These are phyloP conservation scores for Nicotiana otophora DNA, from an alignment of 257 asterid genomes.

Conservation along the genomic window DNA sequence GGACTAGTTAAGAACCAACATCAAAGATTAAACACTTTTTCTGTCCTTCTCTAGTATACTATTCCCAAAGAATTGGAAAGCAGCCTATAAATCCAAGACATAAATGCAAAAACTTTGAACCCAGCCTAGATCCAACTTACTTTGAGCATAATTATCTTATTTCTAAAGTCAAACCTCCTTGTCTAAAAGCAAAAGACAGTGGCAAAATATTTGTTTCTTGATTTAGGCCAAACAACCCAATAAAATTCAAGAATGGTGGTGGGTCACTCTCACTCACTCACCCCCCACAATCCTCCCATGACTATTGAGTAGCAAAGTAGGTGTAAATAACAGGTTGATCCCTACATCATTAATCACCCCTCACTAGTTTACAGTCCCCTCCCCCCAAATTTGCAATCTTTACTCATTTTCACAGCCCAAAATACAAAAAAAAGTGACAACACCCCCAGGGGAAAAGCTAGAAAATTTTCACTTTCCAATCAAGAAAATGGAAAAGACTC, in stretches of 20 bases:
- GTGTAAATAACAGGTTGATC: slow-evolving; percentile 10
- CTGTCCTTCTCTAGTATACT: background rate
- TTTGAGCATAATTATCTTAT: background rate
- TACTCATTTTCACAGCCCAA: slow-evolving; percentile 26
- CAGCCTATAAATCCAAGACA: background rate
- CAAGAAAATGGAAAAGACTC: slow-evolving; percentile 40
- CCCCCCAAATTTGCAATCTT: slow-evolving; percentile 3
- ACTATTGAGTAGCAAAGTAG: slow-evolving; percentile 18
- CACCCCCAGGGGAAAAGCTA: background rate
- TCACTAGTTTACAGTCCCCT: background rate
- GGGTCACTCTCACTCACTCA: slow-evolving; percentile 31
- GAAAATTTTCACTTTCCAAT: background rate
- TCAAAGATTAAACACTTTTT: background rate
- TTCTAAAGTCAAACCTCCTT: background rate
- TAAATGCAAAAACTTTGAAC: background rate
- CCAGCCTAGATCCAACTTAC: background rate
- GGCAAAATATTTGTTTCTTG: background rate
- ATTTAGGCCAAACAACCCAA: background rate
- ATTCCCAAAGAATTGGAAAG: background rate
- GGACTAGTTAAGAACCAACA: background rate
- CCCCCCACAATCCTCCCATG: slow-evolving; percentile 14
- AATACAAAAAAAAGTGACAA: slow-evolving; percentile 2
- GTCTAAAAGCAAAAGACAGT: background rate
- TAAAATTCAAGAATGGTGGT: slow-evolving; percentile 13
- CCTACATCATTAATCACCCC: slow-evolving; percentile 22